These are phyloP conservation scores for Aspergillus coremiiformis DNA, from an alignment of 495 filamentous ascomycete genomes.

Conservation along the genomic window DNA sequence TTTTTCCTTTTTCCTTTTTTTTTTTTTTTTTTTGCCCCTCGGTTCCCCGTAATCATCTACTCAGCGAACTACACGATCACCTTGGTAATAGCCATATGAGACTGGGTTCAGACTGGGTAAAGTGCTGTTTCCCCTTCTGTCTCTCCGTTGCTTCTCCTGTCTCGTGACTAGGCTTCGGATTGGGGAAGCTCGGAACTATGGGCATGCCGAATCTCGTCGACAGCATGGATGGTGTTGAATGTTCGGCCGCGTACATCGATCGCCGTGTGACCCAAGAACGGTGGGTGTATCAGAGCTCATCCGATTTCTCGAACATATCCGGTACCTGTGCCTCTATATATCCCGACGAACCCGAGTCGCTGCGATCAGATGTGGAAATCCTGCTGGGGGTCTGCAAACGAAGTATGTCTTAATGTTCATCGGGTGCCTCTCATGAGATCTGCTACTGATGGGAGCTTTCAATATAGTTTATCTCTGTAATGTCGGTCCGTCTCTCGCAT, in stretches of 20 bases:
- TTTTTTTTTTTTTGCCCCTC: constrained; percentile 1
- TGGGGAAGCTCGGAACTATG: constrained; percentile 7
- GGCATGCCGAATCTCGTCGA: constrained; percentile 16
- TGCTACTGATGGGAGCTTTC: constrained; percentile 1
- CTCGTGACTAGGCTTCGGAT: constrained; percentile 10
- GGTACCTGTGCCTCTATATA: constrained; percentile 21
- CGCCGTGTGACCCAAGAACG: constrained; percentile 60
- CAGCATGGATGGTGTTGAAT: constrained; percentile 62
- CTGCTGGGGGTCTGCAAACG: constrained; percentile 46
- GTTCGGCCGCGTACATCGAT: constrained; percentile 80
- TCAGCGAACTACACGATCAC: background rate
- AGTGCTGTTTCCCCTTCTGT: constrained; percentile 6
- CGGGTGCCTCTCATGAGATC: background rate
- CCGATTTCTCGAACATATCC: constrained; percentile 21
- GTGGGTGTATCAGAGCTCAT: constrained; percentile 42
- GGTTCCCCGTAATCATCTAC: background rate
- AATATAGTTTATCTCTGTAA: constrained; percentile 64
- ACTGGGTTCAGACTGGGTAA: constrained; percentile 8
- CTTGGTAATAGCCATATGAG: constrained; percentile 12
- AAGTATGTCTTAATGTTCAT: constrained; percentile 35
- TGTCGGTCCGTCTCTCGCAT: constrained; percentile 61
- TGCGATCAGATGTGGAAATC: constrained; percentile 42
- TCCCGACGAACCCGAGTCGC: constrained; percentile 43
- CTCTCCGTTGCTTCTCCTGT: constrained; percentile 5
- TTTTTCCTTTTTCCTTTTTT: constrained; percentile 2